A percentile compares a stretch with the other conserved stretches of the same genome.
Evolutionary conservation across 2,329 filamentous ascomycete species (phyloP).

Genomic region (Trichoderma sp.): DNA sequence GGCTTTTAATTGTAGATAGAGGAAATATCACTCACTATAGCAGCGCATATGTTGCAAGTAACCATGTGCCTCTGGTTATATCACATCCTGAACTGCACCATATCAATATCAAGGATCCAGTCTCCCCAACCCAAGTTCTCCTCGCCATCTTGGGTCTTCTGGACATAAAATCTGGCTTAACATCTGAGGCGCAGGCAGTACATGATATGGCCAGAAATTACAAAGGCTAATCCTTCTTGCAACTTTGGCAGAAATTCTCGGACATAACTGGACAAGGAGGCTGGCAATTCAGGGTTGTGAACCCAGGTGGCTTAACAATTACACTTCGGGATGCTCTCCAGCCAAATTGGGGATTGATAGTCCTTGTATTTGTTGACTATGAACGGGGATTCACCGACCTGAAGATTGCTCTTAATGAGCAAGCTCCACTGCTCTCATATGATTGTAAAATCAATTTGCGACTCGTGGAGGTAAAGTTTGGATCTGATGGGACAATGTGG

Average conservation of each 20-base stretch:
- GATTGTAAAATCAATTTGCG: conserved; percentile 23
- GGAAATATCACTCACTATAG: conserved; percentile 32
- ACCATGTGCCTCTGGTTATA: conserved; percentile 34
- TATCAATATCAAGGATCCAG: conserved; percentile 30
- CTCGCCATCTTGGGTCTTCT: conserved; percentile 37
- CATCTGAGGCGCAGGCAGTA: conserved; percentile 27
- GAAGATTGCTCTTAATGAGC: conserved; percentile 27
- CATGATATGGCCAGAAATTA: conserved; percentile 34
- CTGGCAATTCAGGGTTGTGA: conserved; percentile 29
- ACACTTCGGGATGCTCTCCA: conserved; percentile 24
- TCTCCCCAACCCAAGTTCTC: conserved; percentile 34
- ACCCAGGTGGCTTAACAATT: conserved; percentile 27
- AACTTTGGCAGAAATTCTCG: conserved; percentile 20
- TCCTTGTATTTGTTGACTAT: conserved; percentile 27
- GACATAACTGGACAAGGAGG: conserved; percentile 14
- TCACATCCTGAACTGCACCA: conserved; percentile 33
- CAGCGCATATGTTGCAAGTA: conserved; percentile 33
- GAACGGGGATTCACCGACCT: conserved; percentile 35
- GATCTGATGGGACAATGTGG: conserved; percentile 31
- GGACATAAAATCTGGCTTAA: conserved; percentile 32
- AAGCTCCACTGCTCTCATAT: neutral
- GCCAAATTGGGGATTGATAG: conserved; percentile 26
- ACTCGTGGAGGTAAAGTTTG: conserved; percentile 25
- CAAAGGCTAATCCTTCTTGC: conserved; percentile 36
- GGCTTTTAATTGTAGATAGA: conserved; percentile 34